A percentile compares a stretch with the other conserved stretches of the same genome.
Evolutionary conservation across 2,329 filamentous ascomycete species (phyloP).

Genomic region (Spiromastix sp.): DNA sequence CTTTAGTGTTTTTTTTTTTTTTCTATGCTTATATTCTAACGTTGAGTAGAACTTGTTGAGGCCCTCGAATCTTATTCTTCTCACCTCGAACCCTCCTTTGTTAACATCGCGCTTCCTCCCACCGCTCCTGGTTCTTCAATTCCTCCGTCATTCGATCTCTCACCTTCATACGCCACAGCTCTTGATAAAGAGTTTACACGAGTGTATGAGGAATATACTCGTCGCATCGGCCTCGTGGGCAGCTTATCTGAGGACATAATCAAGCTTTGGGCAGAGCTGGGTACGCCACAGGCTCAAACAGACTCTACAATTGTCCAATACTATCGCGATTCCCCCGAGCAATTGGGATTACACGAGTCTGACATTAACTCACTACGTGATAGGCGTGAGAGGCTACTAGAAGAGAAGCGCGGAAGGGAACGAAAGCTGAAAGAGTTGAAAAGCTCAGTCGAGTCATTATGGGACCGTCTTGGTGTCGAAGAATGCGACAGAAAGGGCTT

Average conservation of each 20-base stretch:
- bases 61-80: constrained; percentile 94
- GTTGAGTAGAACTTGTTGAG: constrained; percentile 65
- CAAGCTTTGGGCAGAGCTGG: constrained; percentile 89
- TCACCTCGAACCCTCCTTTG: constrained; percentile 82
- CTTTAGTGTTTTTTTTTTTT: not conserved
- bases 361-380: constrained; percentile 63
- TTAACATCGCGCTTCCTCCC: constrained; percentile 75
- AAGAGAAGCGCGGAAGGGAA: constrained; percentile 83
- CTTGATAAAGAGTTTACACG: constrained; percentile 86
- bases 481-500: constrained; percentile 76
- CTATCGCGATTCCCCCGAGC: constrained; percentile 83
- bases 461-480: constrained; percentile 78
- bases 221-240: constrained; percentile 66
- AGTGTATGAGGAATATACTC: constrained; percentile 93
- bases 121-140: constrained; percentile 66
- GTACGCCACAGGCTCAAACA: constrained; percentile 86
- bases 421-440: constrained; percentile 66
- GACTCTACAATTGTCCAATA: constrained; percentile 79
- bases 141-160: constrained; percentile 83
- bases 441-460: constrained; percentile 69
- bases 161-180: constrained; percentile 71
- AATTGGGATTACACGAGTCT: constrained; percentile 82
- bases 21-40: constrained; percentile 16
- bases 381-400: constrained; percentile 70
- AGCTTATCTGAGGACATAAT: constrained; percentile 74